Evolutionary conservation across 495 filamentous ascomycete genomes (phyloP).

Genomic region (Margaritispora aquatica): DNA sequence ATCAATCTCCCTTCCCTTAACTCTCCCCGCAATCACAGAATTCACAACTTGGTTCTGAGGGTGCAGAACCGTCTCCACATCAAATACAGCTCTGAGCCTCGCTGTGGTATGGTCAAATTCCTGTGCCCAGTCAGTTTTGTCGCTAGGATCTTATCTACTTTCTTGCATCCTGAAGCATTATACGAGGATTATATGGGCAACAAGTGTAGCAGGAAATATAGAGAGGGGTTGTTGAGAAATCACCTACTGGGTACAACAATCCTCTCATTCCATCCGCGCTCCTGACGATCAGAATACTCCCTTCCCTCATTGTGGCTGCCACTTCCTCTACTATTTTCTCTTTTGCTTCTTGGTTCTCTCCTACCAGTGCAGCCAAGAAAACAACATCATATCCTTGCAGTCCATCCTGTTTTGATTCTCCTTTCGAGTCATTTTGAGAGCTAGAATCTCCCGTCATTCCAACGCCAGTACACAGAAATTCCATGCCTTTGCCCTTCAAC

Average conservation of each 20-base stretch:
- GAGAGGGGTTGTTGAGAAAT: not conserved
- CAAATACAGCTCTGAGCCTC: constrained; percentile 18
- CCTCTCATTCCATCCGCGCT: constrained; percentile 36
- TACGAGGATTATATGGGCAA: too few species aligned
- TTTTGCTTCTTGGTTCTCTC: constrained; percentile 30
- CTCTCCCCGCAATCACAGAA: constrained; percentile 32
- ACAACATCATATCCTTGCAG: constrained; percentile 34
- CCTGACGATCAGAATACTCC: constrained; percentile 34
- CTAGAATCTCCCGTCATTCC: constrained; percentile 13
- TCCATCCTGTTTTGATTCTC: not conserved
- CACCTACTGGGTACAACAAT: constrained; percentile 36
- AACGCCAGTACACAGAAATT: constrained; percentile 26
- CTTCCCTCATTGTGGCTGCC: constrained; percentile 27
- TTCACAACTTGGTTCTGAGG: constrained; percentile 40
- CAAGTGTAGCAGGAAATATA: not conserved
- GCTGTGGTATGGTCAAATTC: constrained; percentile 20
- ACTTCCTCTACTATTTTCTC: constrained; percentile 27
- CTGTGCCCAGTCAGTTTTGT: constrained; percentile 1
- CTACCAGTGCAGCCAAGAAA: constrained; percentile 40
- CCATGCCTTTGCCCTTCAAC: constrained; percentile 17
- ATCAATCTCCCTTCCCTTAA: constrained; percentile 1
- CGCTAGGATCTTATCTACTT: too few species aligned
- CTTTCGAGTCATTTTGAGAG: not conserved
- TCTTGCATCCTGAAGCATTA: too few species aligned
- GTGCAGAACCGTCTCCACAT: constrained; percentile 31